Conservation (phyloP, 2,329 filamentous ascomycete genomes). For the Botrytis aclada region DNA sequence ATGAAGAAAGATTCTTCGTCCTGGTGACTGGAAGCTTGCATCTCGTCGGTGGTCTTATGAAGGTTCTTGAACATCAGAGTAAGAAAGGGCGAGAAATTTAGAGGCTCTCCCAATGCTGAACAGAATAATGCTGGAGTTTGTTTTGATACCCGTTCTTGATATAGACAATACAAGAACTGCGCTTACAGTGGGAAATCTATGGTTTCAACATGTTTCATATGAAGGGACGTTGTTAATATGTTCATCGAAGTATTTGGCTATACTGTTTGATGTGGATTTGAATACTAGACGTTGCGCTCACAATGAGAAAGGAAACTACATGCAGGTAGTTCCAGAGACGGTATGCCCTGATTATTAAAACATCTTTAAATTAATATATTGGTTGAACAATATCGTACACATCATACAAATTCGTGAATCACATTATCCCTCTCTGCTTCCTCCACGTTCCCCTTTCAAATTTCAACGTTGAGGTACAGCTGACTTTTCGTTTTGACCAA, state of each 20-base stretch:
- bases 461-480: background rate
- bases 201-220: background rate
- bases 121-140: background rate
- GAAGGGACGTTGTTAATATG: background rate
- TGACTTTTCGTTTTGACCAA: background rate
- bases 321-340: background rate
- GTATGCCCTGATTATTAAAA: background rate
- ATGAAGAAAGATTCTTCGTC: conserved; percentile 51
- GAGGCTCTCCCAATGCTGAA: background rate
- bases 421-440: background rate
- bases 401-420: background rate
- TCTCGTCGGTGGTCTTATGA: conserved; percentile 75
- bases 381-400: background rate
- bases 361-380: background rate
- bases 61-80: conserved; percentile 57
- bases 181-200: background rate
- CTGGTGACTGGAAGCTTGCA: conserved; percentile 83
- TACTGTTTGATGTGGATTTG: background rate
- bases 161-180: background rate
- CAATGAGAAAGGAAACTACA: background rate
- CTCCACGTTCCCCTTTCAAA: background rate
- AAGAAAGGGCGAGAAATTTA: conserved; percentile 71
- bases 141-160: background rate
- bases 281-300: background rate
- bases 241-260: background rate